Base-by-base conservation (phyloP, 2,329 filamentous ascomycete species). In the Ophiostoma novo-ulmi region DNA sequence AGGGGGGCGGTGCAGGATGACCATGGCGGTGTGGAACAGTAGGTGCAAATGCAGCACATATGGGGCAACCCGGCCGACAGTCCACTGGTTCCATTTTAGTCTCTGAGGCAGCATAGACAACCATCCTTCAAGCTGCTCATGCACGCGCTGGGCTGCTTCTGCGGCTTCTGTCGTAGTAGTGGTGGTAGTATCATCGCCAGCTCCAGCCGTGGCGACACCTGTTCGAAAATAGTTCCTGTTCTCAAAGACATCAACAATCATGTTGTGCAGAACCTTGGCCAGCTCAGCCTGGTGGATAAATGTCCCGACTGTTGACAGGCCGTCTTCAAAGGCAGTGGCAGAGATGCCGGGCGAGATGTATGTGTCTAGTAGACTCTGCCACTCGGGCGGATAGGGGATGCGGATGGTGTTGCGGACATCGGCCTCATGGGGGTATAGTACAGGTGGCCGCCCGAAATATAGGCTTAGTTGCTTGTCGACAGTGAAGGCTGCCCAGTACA, bases 71-170 rank as follows among this genome's bases (percentile, higher is more conserved):
- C 81, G 78, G 3, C 81, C 55, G 55, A 61, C 26, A 5, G 80
- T 83, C 82, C 83, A 84, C 70, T 83, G 81, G 69, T 83, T 84
- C 82, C 83, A 85, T 72, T 85, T 81, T 52, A 85, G 75, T 38
- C 81, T 82, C 80, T 78, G 1, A 1, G 83, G 83, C 1, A 85
- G 77, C 55, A 78, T 79, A 2, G 80, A 78, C 1, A 83, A 77
- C 83, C 55, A 61, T 2, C 13, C 6, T 6, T 35, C 55, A 5
- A 61, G 55, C 55, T 61, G 55, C 5, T 61, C 55, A 17, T 61
- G 55, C 22, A 61, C 55, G 26, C 55, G 55, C 26, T 35, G 55
- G 6, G 55, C 55, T 31, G 55, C 55, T 14, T 35, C 26, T 3
- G 22, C 55, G 10, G 55, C 26, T 14, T 26, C 26, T 17, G 55